Conservation (phyloP, 495 filamentous ascomycete species). For the Tuber indicum region DNA sequence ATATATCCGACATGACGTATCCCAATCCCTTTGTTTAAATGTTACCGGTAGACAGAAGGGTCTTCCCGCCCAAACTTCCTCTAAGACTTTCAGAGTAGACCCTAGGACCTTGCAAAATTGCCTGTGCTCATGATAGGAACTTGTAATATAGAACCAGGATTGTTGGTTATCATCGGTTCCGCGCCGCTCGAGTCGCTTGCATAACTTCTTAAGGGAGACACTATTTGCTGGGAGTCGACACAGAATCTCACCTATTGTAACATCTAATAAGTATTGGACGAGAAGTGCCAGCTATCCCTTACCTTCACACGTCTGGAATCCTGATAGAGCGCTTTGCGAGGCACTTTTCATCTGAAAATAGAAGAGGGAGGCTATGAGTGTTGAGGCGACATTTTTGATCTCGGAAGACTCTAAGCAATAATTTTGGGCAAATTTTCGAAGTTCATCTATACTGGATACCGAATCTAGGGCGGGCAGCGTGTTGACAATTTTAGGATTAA, state of each 20-base stretch:
- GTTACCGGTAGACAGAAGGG: not conserved
- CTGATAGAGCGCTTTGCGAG: not conserved
- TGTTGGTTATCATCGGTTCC: not conserved
- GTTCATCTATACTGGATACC: conserved; percentile 25
- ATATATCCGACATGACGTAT: not conserved
- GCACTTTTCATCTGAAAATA: conserved; percentile 29
- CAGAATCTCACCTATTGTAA: not conserved
- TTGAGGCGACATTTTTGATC: conserved; percentile 31
- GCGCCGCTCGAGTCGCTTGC: not conserved
- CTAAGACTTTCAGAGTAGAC: not conserved
- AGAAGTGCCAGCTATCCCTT: not conserved
- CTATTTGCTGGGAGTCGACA: not conserved
- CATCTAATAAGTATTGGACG: not conserved
- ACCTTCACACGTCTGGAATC: not conserved
- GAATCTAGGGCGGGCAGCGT: conserved; percentile 39
- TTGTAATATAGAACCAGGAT: not conserved
- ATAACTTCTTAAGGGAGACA: not conserved
- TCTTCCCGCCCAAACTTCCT: not conserved
- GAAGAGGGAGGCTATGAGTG: conserved; percentile 39
- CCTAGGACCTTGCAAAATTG: not conserved
- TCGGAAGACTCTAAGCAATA: conserved; percentile 17
- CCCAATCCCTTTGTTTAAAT: not conserved
- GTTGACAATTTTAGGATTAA: conserved; percentile 34
- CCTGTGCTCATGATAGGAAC: not conserved
- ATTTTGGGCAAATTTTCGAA: conserved; percentile 19